These are phyloP conservation scores for Silene latifolia DNA, from an alignment of 148 eudicot genomes.

Conservation along the genomic window DNA sequence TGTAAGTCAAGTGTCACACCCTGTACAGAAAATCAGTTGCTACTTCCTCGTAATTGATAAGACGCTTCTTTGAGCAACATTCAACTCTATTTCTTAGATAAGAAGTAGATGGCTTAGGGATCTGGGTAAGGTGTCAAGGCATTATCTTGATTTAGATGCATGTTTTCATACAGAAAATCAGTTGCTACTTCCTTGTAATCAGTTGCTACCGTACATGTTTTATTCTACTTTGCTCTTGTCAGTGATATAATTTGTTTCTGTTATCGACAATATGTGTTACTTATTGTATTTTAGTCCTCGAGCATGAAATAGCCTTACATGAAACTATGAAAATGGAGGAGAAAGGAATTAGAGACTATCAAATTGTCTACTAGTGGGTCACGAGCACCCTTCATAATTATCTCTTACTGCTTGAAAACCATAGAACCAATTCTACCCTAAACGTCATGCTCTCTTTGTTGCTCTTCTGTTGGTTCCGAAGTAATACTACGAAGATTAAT, in stretches of 20 bases:
- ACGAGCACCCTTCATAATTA: background rate
- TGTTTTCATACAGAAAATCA: too few relatives aligned
- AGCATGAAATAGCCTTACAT: too few relatives aligned
- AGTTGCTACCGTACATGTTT: background rate
- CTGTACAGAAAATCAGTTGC: background rate
- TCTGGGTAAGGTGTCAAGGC: too few relatives aligned
- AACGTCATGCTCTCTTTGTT: background rate
- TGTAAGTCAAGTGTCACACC: conserved; percentile 36
- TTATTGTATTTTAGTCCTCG: too few relatives aligned
- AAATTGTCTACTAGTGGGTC: background rate
- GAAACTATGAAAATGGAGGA: background rate
- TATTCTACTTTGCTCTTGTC: background rate
- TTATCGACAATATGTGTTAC: too few relatives aligned
- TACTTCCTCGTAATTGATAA: background rate
- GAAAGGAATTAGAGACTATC: background rate
- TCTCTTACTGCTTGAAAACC: background rate
- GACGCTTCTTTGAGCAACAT: background rate
- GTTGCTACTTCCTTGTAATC: too few relatives aligned
- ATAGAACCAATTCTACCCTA: background rate
- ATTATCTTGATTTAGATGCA: too few relatives aligned
- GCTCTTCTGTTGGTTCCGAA: background rate
- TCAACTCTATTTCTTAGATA: background rate
- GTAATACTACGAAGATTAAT: background rate
- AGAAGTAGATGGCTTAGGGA: background rate
- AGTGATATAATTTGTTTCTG: background rate